A percentile compares a stretch with the other conserved stretches of the same genome.
These are phyloP conservation scores for Nicotiana attenuata DNA, from an alignment of 257 asterid species.

Conservation along the genomic window DNA sequence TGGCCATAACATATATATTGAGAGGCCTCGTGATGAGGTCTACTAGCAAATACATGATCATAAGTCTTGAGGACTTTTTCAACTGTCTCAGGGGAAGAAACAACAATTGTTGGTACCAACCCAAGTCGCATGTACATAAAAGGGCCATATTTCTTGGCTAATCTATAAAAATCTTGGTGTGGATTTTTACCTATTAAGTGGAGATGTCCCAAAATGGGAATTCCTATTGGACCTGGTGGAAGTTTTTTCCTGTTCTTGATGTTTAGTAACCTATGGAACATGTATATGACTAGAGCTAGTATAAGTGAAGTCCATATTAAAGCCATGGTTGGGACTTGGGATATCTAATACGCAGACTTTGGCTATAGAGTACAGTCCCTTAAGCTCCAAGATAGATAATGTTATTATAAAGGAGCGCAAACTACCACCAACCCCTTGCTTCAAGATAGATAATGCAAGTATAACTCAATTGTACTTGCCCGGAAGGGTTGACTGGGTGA, in stretches of 20 bases:
- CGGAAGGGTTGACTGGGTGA: too few relatives aligned
- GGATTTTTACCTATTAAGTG: constrained; percentile 24
- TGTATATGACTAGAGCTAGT: background rate
- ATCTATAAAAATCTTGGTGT: constrained; percentile 8
- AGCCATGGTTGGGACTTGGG: background rate
- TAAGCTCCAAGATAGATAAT: background rate
- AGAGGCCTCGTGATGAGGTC: constrained; percentile 13
- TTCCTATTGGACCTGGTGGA: constrained; percentile 16
- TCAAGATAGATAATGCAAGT: background rate
- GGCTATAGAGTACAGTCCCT: background rate
- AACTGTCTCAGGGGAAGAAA: constrained; percentile 20
- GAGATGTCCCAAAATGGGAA: constrained; percentile 20
- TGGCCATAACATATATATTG: constrained; percentile 11
- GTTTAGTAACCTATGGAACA: background rate
- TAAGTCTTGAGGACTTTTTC: constrained; percentile 19
- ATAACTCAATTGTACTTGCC: too few relatives aligned
- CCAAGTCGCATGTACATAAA: constrained; percentile 19
- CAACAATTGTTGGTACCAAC: constrained; percentile 9
- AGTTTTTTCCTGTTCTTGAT: background rate
- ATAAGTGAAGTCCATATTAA: background rate
- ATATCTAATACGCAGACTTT: background rate
- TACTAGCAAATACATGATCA: constrained; percentile 18
- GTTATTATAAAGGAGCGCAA: background rate
- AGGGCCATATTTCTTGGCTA: constrained; percentile 21
- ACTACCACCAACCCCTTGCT: background rate